Evolutionary conservation across 2,329 filamentous ascomycete species (phyloP).

Genomic region (Neurospora sp.): DNA sequence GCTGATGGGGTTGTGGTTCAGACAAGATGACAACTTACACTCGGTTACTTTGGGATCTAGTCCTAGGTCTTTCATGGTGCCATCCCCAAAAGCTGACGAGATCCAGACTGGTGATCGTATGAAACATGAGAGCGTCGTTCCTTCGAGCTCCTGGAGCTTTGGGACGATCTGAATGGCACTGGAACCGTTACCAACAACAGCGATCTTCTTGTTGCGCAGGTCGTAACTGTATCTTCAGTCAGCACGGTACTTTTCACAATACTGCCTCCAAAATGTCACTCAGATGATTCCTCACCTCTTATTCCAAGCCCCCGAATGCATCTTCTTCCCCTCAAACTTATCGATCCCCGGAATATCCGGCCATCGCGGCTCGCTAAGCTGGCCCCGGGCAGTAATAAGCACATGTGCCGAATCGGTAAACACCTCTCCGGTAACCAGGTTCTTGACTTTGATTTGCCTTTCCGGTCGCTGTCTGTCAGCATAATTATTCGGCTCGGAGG

Average conservation of each 20-base stretch:
- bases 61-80: conserved; percentile 32
- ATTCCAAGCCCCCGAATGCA: conserved; percentile 39
- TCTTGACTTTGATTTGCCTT: conserved; percentile 26
- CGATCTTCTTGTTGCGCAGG: conserved; percentile 37
- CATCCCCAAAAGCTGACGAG: conserved; percentile 35
- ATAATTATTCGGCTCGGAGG: background rate
- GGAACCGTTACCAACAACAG: conserved; percentile 42
- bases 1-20: background rate
- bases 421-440: conserved; percentile 24
- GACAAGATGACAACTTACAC: conserved; percentile 23
- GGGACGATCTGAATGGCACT: conserved; percentile 45
- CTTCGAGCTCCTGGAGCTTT: conserved; percentile 33
- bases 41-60: conserved; percentile 27
- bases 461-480: background rate
- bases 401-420: conserved; percentile 32
- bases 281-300: conserved; percentile 18
- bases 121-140: conserved; percentile 33
- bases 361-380: conserved; percentile 34
- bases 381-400: conserved; percentile 31
- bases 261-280: background rate
- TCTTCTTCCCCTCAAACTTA: conserved; percentile 30
- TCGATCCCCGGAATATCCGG: conserved; percentile 33
- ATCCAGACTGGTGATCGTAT: conserved; percentile 42
- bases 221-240: conserved; percentile 27
- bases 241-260: background rate